Evolutionary conservation across 2,329 filamentous ascomycete species (phyloP).

Genomic region (Canariomyces notabilis): DNA sequence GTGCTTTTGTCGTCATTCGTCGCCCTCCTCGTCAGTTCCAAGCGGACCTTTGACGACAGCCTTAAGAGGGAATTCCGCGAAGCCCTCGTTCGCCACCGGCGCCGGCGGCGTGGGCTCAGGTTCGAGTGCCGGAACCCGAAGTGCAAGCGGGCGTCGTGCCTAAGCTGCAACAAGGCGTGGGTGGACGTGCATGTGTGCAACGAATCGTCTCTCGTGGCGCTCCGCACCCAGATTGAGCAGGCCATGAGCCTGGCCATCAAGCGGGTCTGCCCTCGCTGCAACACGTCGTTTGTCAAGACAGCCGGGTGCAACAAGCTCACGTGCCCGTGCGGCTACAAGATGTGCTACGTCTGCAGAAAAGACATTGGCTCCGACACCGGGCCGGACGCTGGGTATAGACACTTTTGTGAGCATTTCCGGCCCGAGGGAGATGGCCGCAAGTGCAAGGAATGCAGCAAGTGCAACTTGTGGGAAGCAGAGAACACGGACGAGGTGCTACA

Average conservation of each 20-base stretch:
- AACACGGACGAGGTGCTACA: conserved; percentile 64
- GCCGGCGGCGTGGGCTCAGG: conserved; percentile 65
- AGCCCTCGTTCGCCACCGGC: conserved; percentile 62
- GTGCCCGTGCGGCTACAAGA: conserved; percentile 91
- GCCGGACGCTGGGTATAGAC: conserved; percentile 68
- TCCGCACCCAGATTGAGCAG: conserved; percentile 85
- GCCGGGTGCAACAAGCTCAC: conserved; percentile 96
- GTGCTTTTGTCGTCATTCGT: conserved; percentile 42
- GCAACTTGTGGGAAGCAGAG: conserved; percentile 74
- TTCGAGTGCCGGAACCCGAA: conserved; percentile 69
- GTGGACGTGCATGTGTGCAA: conserved; percentile 85
- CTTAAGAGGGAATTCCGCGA: conserved; percentile 46
- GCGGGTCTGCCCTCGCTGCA: conserved; percentile 87
- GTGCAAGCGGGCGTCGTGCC: conserved; percentile 70
- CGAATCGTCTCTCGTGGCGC: conserved; percentile 72
- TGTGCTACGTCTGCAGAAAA: conserved; percentile 95
- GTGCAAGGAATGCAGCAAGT: conserved; percentile 75
- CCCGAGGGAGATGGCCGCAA: conserved; percentile 65
- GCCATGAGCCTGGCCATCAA: conserved; percentile 93
- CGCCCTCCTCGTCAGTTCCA: conserved; percentile 41
- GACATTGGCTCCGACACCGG: conserved; percentile 52
- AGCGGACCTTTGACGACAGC: conserved; percentile 38
- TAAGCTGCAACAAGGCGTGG: conserved; percentile 79
- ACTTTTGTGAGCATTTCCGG: conserved; percentile 95
- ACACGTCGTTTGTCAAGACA: conserved; percentile 86